phyloP scores from a whole-genome alignment of 805 yeast genomes.

The Teunomyces gatunensis region DNA sequence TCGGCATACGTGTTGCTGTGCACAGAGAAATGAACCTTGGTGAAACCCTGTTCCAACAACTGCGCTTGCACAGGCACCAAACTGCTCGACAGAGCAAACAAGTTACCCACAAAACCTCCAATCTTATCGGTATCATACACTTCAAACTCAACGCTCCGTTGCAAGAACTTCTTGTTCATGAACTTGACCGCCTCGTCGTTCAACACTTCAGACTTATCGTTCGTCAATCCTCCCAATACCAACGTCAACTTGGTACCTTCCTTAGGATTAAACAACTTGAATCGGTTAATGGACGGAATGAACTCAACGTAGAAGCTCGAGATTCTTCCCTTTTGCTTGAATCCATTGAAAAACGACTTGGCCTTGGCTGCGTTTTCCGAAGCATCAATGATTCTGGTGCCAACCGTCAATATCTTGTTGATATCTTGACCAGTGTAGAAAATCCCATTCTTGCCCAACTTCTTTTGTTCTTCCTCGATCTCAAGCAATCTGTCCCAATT shows the following conservation, averaged over 20 bases:
- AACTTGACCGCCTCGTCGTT: slow-evolving; percentile 52
- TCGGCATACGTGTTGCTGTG: slow-evolving; percentile 52
- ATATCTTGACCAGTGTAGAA: slow-evolving; percentile 44
- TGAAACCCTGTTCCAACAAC: slow-evolving; percentile 62
- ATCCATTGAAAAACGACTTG: slow-evolving; percentile 66
- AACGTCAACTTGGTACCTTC: slow-evolving; percentile 69
- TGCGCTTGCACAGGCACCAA: slow-evolving; percentile 53
- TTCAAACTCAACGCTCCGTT: slow-evolving; percentile 70
- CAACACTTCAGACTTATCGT: slow-evolving; percentile 34
- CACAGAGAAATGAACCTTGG: slow-evolving; percentile 62
- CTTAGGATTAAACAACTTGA: slow-evolving; percentile 63
- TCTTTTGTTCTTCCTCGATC: slow-evolving; percentile 59
- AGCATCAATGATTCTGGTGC: slow-evolving; percentile 71
- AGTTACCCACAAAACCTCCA: slow-evolving; percentile 78
- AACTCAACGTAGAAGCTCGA: slow-evolving; percentile 67
- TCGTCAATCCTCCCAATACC: slow-evolving; percentile 71
- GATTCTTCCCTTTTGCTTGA: slow-evolving; percentile 62
- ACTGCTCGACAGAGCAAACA: slow-evolving; percentile 50
- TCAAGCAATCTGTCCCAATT: slow-evolving; percentile 78
- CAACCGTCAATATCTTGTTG: slow-evolving; percentile 48
- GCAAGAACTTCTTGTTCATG: slow-evolving; percentile 55
- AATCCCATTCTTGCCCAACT: slow-evolving; percentile 56
- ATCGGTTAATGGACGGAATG: slow-evolving; percentile 65
- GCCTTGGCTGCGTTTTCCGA: slow-evolving; percentile 73
- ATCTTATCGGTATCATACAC: slow-evolving; percentile 69